Evolutionary conservation across 2,329 filamentous ascomycete genomes (phyloP).

Genomic region (Capronia americana): DNA sequence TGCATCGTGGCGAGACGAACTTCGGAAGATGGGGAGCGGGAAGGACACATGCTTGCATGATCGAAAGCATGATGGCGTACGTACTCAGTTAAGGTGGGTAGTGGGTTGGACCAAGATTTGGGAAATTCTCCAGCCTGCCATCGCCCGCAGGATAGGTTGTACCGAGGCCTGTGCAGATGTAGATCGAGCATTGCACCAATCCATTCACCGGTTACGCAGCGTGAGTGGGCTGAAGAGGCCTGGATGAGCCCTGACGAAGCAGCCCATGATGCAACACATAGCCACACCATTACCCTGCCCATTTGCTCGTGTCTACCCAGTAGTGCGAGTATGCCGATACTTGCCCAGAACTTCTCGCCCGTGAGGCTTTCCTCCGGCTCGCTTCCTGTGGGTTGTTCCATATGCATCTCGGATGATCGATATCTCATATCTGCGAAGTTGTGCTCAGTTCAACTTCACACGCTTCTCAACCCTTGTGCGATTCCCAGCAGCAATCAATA

Average conservation of each 20-base stretch:
- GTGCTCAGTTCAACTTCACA: neutral
- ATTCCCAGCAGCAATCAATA: neutral
- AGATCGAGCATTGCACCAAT: constrained; percentile 13
- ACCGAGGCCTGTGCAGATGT: constrained; percentile 5
- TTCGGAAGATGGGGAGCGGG: constrained; percentile 23
- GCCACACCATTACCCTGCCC: constrained; percentile 6
- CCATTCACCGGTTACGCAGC: constrained; percentile 8
- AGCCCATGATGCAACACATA: constrained; percentile 20
- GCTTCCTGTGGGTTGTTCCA: constrained; percentile 11
- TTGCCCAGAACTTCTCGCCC: constrained; percentile 3
- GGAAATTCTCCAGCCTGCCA: constrained; percentile 10
- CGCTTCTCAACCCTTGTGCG: neutral
- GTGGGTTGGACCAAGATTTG: constrained; percentile 23
- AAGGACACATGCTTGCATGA: neutral
- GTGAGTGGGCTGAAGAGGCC: neutral
- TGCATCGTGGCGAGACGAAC: constrained; percentile 23
- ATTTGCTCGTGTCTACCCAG: constrained; percentile 1
- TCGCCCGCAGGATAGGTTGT: neutral
- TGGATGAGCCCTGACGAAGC: neutral
- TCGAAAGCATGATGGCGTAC: constrained; percentile 1
- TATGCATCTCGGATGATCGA: neutral
- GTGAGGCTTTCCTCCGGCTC: constrained; percentile 10
- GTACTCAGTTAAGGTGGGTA: neutral
- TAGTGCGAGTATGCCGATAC: neutral
- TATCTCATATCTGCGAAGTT: constrained; percentile 4